phyloP scores from a whole-genome alignment of 768 basidiomycete genomes.

The Auricularia auricula-judae region DNA sequence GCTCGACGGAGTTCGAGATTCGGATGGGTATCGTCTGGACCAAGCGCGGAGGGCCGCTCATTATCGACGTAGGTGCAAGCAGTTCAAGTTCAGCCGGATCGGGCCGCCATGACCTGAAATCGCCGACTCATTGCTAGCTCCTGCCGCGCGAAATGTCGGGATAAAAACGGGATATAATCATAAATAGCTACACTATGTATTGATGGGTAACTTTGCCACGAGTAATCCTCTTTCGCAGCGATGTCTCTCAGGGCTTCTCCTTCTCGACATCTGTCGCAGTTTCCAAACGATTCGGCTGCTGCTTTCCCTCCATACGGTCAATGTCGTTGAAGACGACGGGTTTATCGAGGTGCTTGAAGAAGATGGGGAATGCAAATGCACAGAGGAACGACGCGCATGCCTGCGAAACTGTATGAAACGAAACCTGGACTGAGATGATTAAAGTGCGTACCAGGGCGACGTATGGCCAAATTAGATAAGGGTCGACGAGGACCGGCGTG shows the following conservation, averaged over 20 bases:
- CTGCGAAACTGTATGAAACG: background rate
- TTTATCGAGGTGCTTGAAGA: conserved; percentile 18
- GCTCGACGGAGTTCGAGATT: conserved; percentile 47
- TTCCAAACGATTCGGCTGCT: conserved; percentile 4
- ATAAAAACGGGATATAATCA: too few relatives aligned
- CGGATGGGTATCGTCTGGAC: conserved; percentile 52
- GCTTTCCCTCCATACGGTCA: conserved; percentile 13
- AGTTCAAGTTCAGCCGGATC: background rate
- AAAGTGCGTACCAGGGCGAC: conserved; percentile 9
- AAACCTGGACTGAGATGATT: background rate
- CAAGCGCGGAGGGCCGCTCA: conserved; percentile 49
- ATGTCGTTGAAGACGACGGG: conserved; percentile 8
- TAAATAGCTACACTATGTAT: too few relatives aligned
- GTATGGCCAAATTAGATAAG: conserved; percentile 19
- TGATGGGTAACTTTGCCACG: too few relatives aligned
- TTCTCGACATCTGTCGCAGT: conserved; percentile 3
- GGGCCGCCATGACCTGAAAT: background rate
- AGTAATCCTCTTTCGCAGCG: too few relatives aligned
- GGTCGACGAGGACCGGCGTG: conserved; percentile 17
- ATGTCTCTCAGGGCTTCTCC: background rate
- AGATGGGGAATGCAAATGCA: conserved; percentile 16
- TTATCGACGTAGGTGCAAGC: background rate
- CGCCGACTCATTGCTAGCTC: too few relatives aligned
- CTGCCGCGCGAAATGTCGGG: too few relatives aligned
- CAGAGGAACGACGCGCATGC: conserved; percentile 14